Evolutionary conservation across 2,329 filamentous ascomycete genomes (phyloP).

Genomic region (Thelonectria discophora): DNA sequence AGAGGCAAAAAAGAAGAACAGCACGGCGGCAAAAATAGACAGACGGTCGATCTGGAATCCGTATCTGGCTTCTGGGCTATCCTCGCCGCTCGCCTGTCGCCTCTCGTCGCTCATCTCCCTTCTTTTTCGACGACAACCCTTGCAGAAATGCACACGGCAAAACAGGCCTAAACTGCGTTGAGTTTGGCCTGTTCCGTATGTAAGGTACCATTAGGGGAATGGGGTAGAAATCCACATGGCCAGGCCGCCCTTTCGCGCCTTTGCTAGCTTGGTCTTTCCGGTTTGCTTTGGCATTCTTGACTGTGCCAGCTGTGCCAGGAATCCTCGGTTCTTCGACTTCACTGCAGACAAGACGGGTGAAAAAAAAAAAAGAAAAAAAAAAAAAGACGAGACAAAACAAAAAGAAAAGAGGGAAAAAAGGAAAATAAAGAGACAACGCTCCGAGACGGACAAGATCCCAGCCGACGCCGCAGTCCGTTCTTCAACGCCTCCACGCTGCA

Average conservation of each 20-base stretch:
- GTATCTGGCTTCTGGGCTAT: constrained; percentile 10
- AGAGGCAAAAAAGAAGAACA: not conserved
- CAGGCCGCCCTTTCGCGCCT: constrained; percentile 15
- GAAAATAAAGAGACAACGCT: not conserved
- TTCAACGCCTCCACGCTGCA: constrained; percentile 36
- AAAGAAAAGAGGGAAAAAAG: constrained; percentile 24
- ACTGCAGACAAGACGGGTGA: constrained; percentile 11
- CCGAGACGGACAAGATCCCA: constrained; percentile 40
- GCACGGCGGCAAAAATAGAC: constrained; percentile 2
- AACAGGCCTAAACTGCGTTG: constrained; percentile 19
- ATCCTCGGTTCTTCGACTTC: not conserved
- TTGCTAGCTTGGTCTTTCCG: not conserved
- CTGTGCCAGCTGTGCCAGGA: constrained; percentile 4
- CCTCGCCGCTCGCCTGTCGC: constrained; percentile 19
- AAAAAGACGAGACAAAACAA: constrained; percentile 10
- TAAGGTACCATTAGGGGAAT: constrained; percentile 23
- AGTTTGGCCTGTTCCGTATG: constrained; percentile 13
- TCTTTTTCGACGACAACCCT: constrained; percentile 1
- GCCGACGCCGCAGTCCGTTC: constrained; percentile 32
- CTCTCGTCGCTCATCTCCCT: constrained; percentile 5
- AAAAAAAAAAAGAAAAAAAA: not conserved
- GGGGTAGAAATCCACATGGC: constrained; percentile 19
- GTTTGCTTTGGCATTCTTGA: constrained; percentile 6
- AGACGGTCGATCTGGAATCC: constrained; percentile 4
- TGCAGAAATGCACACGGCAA: constrained; percentile 11